Evolutionary conservation across 768 basidiomycete genomes (phyloP).

Genomic region (Rhodotorula diobovata): DNA sequence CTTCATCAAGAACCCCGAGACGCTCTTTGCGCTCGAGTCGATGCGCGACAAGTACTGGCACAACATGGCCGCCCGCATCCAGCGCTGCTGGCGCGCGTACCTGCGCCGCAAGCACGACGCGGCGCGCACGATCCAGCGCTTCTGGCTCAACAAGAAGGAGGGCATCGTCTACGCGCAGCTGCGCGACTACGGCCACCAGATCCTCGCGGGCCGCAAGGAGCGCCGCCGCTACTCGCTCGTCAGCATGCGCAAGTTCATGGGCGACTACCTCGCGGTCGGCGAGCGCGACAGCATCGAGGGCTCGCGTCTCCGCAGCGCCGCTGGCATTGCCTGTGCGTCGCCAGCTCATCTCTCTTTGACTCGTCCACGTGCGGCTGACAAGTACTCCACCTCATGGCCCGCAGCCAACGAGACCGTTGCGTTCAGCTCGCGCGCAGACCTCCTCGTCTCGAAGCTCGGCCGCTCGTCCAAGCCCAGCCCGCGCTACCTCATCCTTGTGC

Average conservation of each 20-base stretch:
- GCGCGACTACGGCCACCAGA: constrained; percentile 90
- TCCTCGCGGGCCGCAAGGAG: constrained; percentile 87
- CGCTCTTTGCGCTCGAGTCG: constrained; percentile 96
- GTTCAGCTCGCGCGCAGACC: constrained; percentile 75
- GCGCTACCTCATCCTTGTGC: constrained; percentile 79
- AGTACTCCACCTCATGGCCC: not conserved
- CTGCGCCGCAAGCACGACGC: constrained; percentile 93
- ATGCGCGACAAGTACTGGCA: constrained; percentile 99
- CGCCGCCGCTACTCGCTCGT: constrained; percentile 85
- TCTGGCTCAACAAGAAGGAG: constrained; percentile 99
- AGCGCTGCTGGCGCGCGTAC: constrained; percentile 93
- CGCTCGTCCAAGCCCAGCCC: constrained; percentile 90
- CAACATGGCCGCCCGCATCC: constrained; percentile 96
- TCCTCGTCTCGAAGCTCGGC: constrained; percentile 75
- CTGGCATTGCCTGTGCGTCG: constrained; percentile 66
- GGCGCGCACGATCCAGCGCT: constrained; percentile 87
- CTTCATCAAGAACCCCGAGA: constrained; percentile 99
- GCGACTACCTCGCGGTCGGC: constrained; percentile 90
- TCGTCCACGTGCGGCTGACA: not conserved
- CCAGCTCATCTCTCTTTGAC: not conserved
- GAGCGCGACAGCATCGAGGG: constrained; percentile 65
- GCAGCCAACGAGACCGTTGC: constrained; percentile 64
- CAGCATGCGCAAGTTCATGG: constrained; percentile 88
- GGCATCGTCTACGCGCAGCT: constrained; percentile 78
- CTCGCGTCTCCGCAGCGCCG: constrained; percentile 65